phyloP scores from a whole-genome alignment of 78 protist genomes.

The Dictyostelium firmibasis region DNA sequence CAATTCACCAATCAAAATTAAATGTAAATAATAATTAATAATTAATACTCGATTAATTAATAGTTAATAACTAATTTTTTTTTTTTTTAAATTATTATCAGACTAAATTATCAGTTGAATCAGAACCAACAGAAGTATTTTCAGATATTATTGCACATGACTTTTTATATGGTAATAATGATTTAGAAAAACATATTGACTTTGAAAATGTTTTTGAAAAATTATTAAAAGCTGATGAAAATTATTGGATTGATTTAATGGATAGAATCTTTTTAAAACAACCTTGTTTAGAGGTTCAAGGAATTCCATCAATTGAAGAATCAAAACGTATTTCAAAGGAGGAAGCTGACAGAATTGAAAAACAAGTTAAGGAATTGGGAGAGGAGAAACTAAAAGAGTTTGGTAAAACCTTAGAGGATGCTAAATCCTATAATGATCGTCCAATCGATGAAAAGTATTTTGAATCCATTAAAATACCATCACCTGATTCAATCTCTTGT shows the following conservation, averaged over 20 bases:
- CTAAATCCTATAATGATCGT: not conserved
- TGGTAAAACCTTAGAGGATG: not conserved
- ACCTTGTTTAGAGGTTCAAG: constrained; percentile 2
- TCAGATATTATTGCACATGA: not conserved
- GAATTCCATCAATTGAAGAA: constrained; percentile 32
- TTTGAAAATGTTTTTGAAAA: constrained; percentile 6
- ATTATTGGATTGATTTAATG: constrained; percentile 20
- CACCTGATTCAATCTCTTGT: constrained; percentile 23
- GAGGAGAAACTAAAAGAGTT: constrained; percentile 8
- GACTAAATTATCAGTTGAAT: not conserved
- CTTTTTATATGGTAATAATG: not conserved
- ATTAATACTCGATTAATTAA: too few relatives aligned
- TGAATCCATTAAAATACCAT: constrained; percentile 8
- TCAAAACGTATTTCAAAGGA: not conserved
- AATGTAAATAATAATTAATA: not conserved
- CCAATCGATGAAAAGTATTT: not conserved
- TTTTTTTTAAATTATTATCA: not conserved
- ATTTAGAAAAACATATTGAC: not conserved
- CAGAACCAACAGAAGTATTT: not conserved
- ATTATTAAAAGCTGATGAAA: not conserved
- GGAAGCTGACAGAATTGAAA: constrained; percentile 16
- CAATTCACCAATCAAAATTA: not conserved
- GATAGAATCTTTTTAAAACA: not conserved
- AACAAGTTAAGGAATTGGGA: not conserved
- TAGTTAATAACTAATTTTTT: not conserved